These are phyloP conservation scores for Termitomyces sp. DNA, from an alignment of 768 basidiomycete species.

Conservation along the genomic window DNA sequence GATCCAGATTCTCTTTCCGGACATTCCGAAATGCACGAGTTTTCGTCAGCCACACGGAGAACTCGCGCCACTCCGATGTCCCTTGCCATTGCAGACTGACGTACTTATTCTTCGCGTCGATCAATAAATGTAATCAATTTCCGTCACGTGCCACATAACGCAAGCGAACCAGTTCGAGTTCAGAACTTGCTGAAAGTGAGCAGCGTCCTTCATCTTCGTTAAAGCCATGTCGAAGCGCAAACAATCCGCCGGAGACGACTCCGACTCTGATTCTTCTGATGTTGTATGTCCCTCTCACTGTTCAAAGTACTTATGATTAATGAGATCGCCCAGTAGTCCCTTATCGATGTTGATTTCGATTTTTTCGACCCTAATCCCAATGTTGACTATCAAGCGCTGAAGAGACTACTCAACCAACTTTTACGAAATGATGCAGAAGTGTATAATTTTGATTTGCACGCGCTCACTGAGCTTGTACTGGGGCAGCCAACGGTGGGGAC, in stretches of 20 bases:
- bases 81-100: too few relatives aligned
- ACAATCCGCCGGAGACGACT: constrained; percentile 33
- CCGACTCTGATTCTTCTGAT: constrained; percentile 33
- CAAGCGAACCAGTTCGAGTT: not conserved
- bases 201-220: not conserved
- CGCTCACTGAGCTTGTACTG: constrained; percentile 76
- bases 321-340: constrained; percentile 35
- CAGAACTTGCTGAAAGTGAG: too few relatives aligned
- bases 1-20: not conserved
- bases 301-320: not conserved
- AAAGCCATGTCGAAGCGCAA: constrained; percentile 49
- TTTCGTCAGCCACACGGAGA: not conserved
- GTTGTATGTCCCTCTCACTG: constrained; percentile 14
- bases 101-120: too few relatives aligned
- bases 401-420: constrained; percentile 64
- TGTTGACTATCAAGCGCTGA: constrained; percentile 84
- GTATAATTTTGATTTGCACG: constrained; percentile 51
- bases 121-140: too few relatives aligned
- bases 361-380: constrained; percentile 84
- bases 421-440: constrained; percentile 70
- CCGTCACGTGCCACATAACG: not conserved
- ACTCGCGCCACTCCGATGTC: not conserved
- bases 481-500: constrained; percentile 74
- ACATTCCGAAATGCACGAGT: not conserved
- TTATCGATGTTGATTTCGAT: constrained; percentile 88